Conservation (phyloP, 192 early-diverging fungal genomes). For the Phycomyces nitens region DNA sequence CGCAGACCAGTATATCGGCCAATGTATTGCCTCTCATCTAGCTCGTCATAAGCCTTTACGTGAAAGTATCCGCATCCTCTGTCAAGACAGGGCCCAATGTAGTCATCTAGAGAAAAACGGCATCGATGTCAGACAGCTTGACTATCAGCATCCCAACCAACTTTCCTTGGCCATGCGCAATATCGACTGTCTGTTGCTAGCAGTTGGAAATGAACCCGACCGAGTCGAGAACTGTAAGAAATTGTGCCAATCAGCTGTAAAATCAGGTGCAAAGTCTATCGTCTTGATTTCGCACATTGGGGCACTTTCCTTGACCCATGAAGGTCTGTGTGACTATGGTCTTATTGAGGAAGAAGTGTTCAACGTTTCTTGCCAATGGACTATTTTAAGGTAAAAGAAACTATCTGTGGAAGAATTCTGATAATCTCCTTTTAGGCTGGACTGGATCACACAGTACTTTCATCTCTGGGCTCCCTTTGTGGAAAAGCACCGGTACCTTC, state of each 20-base stretch:
- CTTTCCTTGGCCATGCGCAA: constrained; percentile 14
- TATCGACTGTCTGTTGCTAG: constrained; percentile 8
- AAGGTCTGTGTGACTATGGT: constrained; percentile 17
- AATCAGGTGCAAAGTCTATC: constrained; percentile 24
- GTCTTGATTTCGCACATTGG: constrained; percentile 20
- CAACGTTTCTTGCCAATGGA: constrained; percentile 8
- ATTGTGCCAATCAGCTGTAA: constrained; percentile 8
- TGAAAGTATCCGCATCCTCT: constrained; percentile 9
- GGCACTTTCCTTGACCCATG: constrained; percentile 11
- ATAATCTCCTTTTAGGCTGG: constrained; percentile 11
- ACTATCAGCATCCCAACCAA: constrained; percentile 8
- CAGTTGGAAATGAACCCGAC: background rate
- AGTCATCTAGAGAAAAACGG: constrained; percentile 12
- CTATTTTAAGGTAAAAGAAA: constrained; percentile 16
- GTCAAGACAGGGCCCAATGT: constrained; percentile 7
- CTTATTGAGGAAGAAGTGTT: constrained; percentile 19
- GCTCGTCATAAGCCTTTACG: constrained; percentile 1
- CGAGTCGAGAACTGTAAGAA: constrained; percentile 13
- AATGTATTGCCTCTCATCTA: constrained; percentile 22
- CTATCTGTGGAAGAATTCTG: background rate
- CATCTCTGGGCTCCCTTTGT: constrained; percentile 25
- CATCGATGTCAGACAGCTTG: constrained; percentile 2
- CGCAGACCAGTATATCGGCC: constrained; percentile 22
- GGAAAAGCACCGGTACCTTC: constrained; percentile 14
- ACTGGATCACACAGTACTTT: constrained; percentile 29